phyloP scores from a whole-genome alignment of 345 rosid genomes.

The Turritis glabra region DNA sequence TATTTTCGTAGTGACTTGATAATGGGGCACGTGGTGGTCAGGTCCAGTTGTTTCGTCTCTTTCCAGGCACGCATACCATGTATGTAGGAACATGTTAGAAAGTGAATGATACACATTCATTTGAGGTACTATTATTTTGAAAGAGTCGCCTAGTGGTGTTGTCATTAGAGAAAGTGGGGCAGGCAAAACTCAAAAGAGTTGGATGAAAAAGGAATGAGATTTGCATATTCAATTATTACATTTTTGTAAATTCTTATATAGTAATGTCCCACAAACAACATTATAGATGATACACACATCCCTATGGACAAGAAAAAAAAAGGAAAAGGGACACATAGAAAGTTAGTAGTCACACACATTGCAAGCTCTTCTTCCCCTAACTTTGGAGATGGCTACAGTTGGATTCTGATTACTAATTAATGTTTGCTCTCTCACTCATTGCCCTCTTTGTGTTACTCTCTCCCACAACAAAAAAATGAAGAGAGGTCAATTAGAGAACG shows the following conservation, averaged over 20 bases:
- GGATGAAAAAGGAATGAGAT: neutral
- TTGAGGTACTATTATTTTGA: neutral
- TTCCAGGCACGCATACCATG: slow-evolving; percentile 9
- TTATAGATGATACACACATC: slow-evolving; percentile 12
- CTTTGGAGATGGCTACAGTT: slow-evolving; percentile 51
- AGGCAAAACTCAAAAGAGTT: slow-evolving; percentile 19
- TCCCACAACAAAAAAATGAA: slow-evolving; percentile 13
- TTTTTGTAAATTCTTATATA: neutral
- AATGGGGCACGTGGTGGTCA: slow-evolving; percentile 19
- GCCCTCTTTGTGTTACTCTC: slow-evolving; percentile 19
- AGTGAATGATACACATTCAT: neutral
- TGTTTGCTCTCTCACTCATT: neutral
- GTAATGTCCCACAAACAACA: slow-evolving; percentile 26
- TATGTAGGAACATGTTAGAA: slow-evolving; percentile 22
- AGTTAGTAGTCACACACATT: slow-evolving; percentile 31
- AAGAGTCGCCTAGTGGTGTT: neutral
- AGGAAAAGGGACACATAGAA: slow-evolving; percentile 5
- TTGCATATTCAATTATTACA: neutral
- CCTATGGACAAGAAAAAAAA: neutral
- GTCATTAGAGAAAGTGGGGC: neutral
- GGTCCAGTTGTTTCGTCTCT: slow-evolving; percentile 37
- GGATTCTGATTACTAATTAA: neutral
- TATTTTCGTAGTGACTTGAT: slow-evolving; percentile 17
- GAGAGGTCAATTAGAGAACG: slow-evolving; percentile 33
- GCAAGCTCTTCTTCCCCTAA: slow-evolving; percentile 47